These are phyloP conservation scores for Trametes maxima DNA, from an alignment of 768 basidiomycete species.

Conservation along the genomic window DNA sequence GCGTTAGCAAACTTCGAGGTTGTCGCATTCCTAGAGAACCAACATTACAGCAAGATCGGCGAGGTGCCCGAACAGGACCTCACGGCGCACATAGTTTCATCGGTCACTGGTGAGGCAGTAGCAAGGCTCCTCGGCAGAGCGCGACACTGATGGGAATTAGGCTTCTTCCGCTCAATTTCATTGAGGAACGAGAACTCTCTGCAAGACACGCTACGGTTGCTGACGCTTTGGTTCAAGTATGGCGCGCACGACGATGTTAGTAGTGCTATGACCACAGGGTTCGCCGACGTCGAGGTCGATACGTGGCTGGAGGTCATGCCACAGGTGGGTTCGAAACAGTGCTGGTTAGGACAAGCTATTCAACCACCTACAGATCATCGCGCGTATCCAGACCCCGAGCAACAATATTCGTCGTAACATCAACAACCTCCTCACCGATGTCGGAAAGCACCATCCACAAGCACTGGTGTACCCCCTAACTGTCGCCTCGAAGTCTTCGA, in stretches of 20 bases:
- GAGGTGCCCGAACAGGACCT: conserved; percentile 67
- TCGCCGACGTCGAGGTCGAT: conserved; percentile 89
- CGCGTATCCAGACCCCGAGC: conserved; percentile 95
- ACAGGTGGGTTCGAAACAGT: conserved; percentile 57
- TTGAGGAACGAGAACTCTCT: conserved; percentile 88
- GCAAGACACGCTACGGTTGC: conserved; percentile 89
- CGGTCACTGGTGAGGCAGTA: conserved; percentile 73
- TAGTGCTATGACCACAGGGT: conserved; percentile 84
- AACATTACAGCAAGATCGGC: conserved; percentile 52
- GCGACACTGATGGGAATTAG: conserved; percentile 39
- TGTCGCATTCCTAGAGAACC: conserved; percentile 76
- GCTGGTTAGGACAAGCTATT: not conserved
- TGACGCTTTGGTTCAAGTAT: conserved; percentile 98
- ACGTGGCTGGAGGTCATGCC: conserved; percentile 99
- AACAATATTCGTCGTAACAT: conserved; percentile 86
- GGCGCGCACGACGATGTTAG: conserved; percentile 90
- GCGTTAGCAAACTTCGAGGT: conserved; percentile 96
- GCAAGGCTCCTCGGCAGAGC: not conserved
- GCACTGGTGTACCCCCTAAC: conserved; percentile 95
- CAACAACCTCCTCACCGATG: conserved; percentile 83
- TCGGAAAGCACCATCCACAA: conserved; percentile 96
- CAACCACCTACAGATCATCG: conserved; percentile 73
- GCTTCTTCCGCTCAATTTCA: conserved; percentile 94
- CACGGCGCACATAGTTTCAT: conserved; percentile 85
- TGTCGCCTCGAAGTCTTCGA: conserved; percentile 96